These are phyloP conservation scores for Sanguinoderma infundibulare DNA, from an alignment of 1,284 basidiomycete genomes.

Conservation along the genomic window DNA sequence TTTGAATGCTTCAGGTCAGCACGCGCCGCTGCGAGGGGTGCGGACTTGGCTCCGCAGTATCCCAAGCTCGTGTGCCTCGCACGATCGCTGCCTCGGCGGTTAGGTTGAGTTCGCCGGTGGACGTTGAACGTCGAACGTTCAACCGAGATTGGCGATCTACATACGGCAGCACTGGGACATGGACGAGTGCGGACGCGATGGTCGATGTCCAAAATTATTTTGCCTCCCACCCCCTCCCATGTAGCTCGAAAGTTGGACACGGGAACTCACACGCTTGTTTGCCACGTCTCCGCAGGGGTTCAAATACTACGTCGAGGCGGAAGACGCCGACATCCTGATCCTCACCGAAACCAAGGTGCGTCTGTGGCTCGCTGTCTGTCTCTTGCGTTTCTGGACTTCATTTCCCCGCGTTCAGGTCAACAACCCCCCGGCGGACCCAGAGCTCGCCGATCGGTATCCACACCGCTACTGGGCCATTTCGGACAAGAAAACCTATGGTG, in stretches of 20 bases:
- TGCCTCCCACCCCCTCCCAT: not conserved
- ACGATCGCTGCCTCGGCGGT: not conserved
- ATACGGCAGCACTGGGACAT: not conserved
- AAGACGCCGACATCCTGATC: conserved; percentile 81
- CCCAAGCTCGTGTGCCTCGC: not conserved
- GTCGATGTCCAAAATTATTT: not conserved
- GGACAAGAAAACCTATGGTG: conserved; percentile 77
- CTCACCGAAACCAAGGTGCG: conserved; percentile 82
- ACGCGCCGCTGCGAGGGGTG: not conserved
- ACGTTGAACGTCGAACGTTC: too few species aligned
- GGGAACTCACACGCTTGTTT: not conserved
- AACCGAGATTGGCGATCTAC: not conserved
- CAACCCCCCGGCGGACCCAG: conserved; percentile 62
- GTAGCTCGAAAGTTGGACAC: not conserved
- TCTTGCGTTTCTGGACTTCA: not conserved
- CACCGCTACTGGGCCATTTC: conserved; percentile 79
- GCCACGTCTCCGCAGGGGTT: conserved; percentile 67
- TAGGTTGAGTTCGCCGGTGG: not conserved
- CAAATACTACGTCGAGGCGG: conserved; percentile 78
- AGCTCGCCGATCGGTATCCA: conserved; percentile 61
- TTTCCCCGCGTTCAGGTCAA: conserved; percentile 56
- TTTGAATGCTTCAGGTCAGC: not conserved
- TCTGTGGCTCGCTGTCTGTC: not conserved
- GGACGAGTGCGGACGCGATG: not conserved
- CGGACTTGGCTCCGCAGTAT: too few species aligned